A percentile compares a stretch with the other conserved stretches of the same genome.
These are phyloP conservation scores for Penicillium steckii DNA, from an alignment of 495 filamentous ascomycete genomes.

Conservation along the genomic window DNA sequence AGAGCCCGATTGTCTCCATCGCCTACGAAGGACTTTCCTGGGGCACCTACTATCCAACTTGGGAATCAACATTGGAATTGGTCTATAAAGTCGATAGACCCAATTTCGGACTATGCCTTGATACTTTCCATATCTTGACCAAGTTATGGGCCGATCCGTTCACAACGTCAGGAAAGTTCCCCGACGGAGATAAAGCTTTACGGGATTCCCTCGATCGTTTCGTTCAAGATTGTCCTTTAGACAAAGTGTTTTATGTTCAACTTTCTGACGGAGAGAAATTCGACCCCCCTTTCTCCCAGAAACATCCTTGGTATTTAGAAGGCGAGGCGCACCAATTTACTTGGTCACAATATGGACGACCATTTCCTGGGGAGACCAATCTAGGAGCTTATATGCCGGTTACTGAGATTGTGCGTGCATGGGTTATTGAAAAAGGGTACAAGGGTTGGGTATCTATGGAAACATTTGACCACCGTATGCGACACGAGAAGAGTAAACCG, in stretches of 20 bases:
- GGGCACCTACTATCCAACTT: constrained; percentile 63
- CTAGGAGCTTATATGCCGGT: constrained; percentile 65
- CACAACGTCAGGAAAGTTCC: constrained; percentile 44
- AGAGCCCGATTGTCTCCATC: constrained; percentile 51
- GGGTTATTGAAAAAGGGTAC: constrained; percentile 61
- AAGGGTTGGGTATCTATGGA: constrained; percentile 73
- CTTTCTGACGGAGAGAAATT: constrained; percentile 69
- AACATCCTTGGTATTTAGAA: constrained; percentile 60
- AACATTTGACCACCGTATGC: constrained; percentile 66
- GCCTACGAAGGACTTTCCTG: constrained; percentile 72
- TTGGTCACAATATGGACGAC: constrained; percentile 70
- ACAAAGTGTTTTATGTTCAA: constrained; percentile 73
- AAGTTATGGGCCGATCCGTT: constrained; percentile 64
- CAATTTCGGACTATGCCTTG: constrained; percentile 72
- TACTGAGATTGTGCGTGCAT: constrained; percentile 34
- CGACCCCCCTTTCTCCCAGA: constrained; percentile 52
- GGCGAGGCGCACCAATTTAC: constrained; percentile 68
- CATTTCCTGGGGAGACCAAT: constrained; percentile 66
- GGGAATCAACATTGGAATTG: constrained; percentile 63
- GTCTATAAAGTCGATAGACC: constrained; percentile 55
- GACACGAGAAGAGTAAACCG: constrained; percentile 25
- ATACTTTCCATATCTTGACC: constrained; percentile 71
- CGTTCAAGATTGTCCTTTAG: constrained; percentile 48
- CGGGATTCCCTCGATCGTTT: constrained; percentile 54
- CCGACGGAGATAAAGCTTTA: constrained; percentile 53